Conservation (phyloP, 345 rosid species). For the Lepidium sativum region DNA sequence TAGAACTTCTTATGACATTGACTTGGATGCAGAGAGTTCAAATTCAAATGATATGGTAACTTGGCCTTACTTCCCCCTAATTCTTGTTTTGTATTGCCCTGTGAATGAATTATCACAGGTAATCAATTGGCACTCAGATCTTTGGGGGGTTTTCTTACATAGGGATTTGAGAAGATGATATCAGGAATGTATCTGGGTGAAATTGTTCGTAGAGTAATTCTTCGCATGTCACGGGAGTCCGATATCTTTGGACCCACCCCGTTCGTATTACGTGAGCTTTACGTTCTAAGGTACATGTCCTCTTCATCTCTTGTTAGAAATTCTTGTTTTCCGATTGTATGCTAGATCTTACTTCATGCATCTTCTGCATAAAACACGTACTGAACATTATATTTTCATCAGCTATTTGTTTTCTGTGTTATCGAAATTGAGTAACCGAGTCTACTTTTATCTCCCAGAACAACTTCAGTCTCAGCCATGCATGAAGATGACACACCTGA, state of each 20-base stretch:
- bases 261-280: conserved; percentile 42
- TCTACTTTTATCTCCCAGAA: conserved; percentile 29
- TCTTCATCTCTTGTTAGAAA: neutral
- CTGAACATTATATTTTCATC: neutral
- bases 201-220: conserved; percentile 80
- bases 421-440: neutral
- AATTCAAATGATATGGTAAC: conserved; percentile 81
- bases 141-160: conserved; percentile 14
- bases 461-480: conserved; percentile 61
- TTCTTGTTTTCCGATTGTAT: neutral
- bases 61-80: neutral
- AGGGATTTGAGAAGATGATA: conserved; percentile 99
- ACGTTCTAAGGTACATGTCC: conserved; percentile 46
- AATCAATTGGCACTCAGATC: neutral
- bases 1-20: conserved; percentile 82
- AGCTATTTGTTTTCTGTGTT: neutral
- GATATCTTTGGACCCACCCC: conserved; percentile 68
- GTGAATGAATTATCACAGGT: neutral
- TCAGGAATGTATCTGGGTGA: conserved; percentile 97
- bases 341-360: neutral
- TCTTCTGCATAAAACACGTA: neutral
- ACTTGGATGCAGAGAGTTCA: conserved; percentile 75
- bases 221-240: conserved; percentile 61
- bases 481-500: conserved; percentile 85
- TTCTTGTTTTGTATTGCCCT: neutral